phyloP scores from a whole-genome alignment of 2,329 filamentous ascomycete species.

The Beauveria asiatica region DNA sequence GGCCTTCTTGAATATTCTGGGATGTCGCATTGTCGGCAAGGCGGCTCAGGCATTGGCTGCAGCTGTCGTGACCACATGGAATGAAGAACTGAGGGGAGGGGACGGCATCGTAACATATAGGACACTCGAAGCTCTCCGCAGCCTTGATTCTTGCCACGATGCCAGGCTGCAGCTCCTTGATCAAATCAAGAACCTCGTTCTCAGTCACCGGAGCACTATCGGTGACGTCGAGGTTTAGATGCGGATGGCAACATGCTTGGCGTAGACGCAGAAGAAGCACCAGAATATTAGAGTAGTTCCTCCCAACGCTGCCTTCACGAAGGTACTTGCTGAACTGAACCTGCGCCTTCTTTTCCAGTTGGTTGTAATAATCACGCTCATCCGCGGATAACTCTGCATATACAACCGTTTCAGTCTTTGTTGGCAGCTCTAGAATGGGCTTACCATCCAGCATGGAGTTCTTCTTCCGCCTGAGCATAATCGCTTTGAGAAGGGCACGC shows the following conservation, averaged over 20 bases:
- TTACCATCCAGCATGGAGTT: constrained; percentile 69
- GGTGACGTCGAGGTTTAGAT: constrained; percentile 26
- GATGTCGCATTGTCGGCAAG: constrained; percentile 53
- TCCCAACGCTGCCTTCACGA: constrained; percentile 56
- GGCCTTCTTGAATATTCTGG: constrained; percentile 48
- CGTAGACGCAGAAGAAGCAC: constrained; percentile 75
- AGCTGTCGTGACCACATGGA: constrained; percentile 76
- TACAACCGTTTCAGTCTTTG: constrained; percentile 68
- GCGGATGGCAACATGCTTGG: constrained; percentile 49
- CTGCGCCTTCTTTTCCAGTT: constrained; percentile 59
- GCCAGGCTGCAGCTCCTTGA: constrained; percentile 47
- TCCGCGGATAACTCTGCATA: constrained; percentile 63
- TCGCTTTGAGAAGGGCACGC: constrained; percentile 67
- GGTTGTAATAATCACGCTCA: constrained; percentile 70
- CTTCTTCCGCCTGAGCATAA: constrained; percentile 78
- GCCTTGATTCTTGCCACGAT: constrained; percentile 59
- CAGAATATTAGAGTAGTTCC: constrained; percentile 67
- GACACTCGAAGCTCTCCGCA: constrained; percentile 62
- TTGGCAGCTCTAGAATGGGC: constrained; percentile 68
- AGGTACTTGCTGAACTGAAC: constrained; percentile 72
- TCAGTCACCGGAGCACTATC: constrained; percentile 30
- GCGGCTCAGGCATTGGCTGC: constrained; percentile 64
- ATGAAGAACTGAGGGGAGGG: constrained; percentile 69
- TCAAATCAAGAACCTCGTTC: constrained; percentile 50
- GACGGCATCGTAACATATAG: constrained; percentile 70